Conservation (phyloP, 176 grass and related monocot genomes). For the Puccinellia tenuiflora region DNA sequence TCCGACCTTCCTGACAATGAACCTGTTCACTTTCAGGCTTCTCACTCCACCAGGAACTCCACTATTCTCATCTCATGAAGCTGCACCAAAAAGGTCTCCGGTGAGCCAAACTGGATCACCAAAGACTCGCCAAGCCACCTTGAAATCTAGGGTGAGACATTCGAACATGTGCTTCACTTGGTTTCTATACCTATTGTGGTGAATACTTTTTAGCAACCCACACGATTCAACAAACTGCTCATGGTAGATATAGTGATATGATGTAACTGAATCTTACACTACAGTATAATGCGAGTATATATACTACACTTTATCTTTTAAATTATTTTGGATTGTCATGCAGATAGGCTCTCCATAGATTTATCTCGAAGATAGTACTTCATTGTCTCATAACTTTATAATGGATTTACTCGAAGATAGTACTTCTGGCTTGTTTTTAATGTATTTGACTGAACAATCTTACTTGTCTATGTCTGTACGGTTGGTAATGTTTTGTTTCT, state of each 20-base stretch:
- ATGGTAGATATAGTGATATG: not conserved
- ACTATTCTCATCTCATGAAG: constrained; percentile 74
- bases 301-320: not conserved
- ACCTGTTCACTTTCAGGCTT: constrained; percentile 62
- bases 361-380: not conserved
- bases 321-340: constrained; percentile 8
- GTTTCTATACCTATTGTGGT: not conserved
- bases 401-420: not conserved
- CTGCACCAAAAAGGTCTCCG: constrained; percentile 65
- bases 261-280: not conserved
- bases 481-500: not conserved
- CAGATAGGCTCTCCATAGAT: constrained; percentile 1
- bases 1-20: constrained; percentile 26
- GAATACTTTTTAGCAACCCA: not conserved
- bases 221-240: not conserved
- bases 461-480: not conserved
- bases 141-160: constrained; percentile 83
- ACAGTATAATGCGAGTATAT: not conserved
- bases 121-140: constrained; percentile 66
- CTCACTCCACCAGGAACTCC: constrained; percentile 94
- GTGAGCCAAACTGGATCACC: constrained; percentile 58
- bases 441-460: not conserved
- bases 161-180: not conserved
- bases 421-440: not conserved
- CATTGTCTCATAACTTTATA: not conserved